Percentiles rank a stretch among this genome's conserved stretches.
These are phyloP conservation scores for Chenopodium berlandieri DNA, from an alignment of 148 eudicot species.

Conservation along the genomic window DNA sequence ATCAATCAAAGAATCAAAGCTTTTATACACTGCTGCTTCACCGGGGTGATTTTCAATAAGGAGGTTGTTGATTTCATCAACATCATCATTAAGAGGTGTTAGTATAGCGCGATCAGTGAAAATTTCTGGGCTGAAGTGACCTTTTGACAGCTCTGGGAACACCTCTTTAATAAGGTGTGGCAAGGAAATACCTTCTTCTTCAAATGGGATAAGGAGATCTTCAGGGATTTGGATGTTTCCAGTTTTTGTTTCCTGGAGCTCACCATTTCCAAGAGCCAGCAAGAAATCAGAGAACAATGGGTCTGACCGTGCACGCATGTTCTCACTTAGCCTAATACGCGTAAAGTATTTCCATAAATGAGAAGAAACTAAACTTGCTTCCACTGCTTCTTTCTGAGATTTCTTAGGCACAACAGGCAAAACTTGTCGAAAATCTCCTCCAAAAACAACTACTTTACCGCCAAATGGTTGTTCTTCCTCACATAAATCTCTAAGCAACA, in stretches of 20 bases:
- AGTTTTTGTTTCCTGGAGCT: neutral
- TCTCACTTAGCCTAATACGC: neutral
- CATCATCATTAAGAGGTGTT: neutral
- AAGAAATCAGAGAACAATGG: neutral
- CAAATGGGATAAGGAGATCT: neutral
- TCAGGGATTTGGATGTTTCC: neutral
- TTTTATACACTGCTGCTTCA: too few species aligned
- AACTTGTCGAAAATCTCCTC: neutral
- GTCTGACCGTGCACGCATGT: neutral
- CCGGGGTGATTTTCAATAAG: too few species aligned
- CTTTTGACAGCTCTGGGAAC: neutral
- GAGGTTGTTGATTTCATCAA: too few species aligned
- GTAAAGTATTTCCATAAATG: neutral
- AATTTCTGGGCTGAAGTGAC: neutral
- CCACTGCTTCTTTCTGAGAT: neutral
- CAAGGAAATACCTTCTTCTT: neutral
- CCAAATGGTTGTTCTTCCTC: too few species aligned
- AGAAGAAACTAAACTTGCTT: constrained; percentile 6
- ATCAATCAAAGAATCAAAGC: too few species aligned
- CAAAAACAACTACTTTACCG: too few species aligned
- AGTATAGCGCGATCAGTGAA: neutral
- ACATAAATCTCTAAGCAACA: too few species aligned
- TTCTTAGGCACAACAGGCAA: neutral
- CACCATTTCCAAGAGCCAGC: neutral
- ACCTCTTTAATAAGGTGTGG: neutral